These are phyloP conservation scores for Huntiella abstrusa DNA, from an alignment of 2,329 filamentous ascomycete species.

Conservation along the genomic window DNA sequence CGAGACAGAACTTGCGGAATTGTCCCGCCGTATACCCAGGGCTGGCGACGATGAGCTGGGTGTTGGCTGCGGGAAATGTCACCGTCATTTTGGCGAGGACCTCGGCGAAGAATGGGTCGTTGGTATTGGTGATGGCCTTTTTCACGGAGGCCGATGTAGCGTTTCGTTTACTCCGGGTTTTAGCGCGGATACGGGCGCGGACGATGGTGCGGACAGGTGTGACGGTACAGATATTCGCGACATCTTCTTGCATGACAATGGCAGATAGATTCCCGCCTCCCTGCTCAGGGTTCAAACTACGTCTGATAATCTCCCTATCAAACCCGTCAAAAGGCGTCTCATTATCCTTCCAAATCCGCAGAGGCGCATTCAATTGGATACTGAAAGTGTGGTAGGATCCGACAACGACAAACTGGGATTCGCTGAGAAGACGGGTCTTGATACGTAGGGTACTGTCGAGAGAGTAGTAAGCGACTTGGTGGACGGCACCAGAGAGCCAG, in stretches of 20 bases:
- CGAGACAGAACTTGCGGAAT: slow-evolving; percentile 55
- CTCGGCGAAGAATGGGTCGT: slow-evolving; percentile 4
- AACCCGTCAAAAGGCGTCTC: slow-evolving; percentile 75
- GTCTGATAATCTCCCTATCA: slow-evolving; percentile 55
- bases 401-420: slow-evolving; percentile 33
- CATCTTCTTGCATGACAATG: slow-evolving; percentile 80
- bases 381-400: slow-evolving; percentile 48
- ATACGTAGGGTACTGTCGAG: slow-evolving; percentile 35
- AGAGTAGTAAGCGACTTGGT: slow-evolving; percentile 39
- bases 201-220: slow-evolving; percentile 63
- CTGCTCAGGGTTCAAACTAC: slow-evolving; percentile 54
- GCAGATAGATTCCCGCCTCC: slow-evolving; percentile 70
- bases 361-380: slow-evolving; percentile 71
- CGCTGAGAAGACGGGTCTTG: slow-evolving; percentile 32
- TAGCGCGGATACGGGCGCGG: slow-evolving; percentile 44
- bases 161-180: slow-evolving; percentile 39
- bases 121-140: slow-evolving; percentile 21
- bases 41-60: slow-evolving; percentile 65
- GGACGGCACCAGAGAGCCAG: slow-evolving; percentile 37
- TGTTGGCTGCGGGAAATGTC: slow-evolving; percentile 50
- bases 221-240: slow-evolving; percentile 67
- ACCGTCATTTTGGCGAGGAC: slow-evolving; percentile 46
- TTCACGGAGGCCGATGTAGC: slow-evolving; percentile 20
- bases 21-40: slow-evolving; percentile 72
- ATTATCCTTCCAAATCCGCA: slow-evolving; percentile 62